Evolutionary conservation across 768 basidiomycete species (phyloP).

Genomic region (Auriscalpium orientale): DNA sequence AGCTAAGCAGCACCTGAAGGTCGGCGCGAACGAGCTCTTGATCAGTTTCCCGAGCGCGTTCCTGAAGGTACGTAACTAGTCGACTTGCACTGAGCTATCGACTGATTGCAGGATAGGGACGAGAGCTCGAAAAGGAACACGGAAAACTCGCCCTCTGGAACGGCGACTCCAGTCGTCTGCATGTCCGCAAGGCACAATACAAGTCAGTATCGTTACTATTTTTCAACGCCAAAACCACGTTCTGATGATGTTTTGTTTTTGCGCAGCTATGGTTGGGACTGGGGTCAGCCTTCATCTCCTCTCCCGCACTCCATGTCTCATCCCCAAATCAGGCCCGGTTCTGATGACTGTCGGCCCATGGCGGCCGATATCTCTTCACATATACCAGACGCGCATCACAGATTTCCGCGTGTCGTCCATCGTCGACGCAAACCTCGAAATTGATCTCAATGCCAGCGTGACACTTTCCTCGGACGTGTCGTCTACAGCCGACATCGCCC

Average conservation of each 20-base stretch:
- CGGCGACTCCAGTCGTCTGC: slow-evolving; percentile 83
- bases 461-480: slow-evolving; percentile 32
- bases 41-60: slow-evolving; percentile 74
- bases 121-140: slow-evolving; percentile 59
- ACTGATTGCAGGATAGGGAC: slow-evolving; percentile 41
- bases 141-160: slow-evolving; percentile 72
- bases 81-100: background rate
- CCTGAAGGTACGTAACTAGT: slow-evolving; percentile 37
- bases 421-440: slow-evolving; percentile 49
- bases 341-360: slow-evolving; percentile 86
- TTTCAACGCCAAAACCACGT: background rate
- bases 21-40: slow-evolving; percentile 56
- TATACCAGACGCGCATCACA: slow-evolving; percentile 54
- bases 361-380: slow-evolving; percentile 69
- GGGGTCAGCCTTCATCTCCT: slow-evolving; percentile 40
- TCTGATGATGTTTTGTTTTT: slow-evolving; percentile 5
- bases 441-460: slow-evolving; percentile 41
- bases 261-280: slow-evolving; percentile 82
- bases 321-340: slow-evolving; percentile 50
- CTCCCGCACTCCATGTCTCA: background rate
- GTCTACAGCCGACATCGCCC: slow-evolving; percentile 36
- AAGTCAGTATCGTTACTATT: slow-evolving; percentile 42
- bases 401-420: slow-evolving; percentile 56
- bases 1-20: slow-evolving; percentile 45
- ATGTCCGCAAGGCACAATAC: slow-evolving; percentile 91